Conservation (phyloP, 2,329 filamentous ascomycete genomes). For the Arthrocladium fulminans region DNA sequence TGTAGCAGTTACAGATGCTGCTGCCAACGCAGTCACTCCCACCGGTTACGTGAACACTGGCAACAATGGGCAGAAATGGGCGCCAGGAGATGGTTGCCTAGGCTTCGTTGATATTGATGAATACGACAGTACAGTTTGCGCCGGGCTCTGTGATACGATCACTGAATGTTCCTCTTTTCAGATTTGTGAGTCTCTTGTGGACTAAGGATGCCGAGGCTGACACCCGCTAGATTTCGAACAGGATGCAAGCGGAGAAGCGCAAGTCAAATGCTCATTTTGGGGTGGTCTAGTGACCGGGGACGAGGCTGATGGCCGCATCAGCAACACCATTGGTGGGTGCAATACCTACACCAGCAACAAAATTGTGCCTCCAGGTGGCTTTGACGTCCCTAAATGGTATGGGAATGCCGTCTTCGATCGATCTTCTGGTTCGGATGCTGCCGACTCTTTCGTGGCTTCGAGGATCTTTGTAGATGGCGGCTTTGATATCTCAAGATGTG, state of each 20-base stretch:
- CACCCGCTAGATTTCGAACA: conserved; percentile 15
- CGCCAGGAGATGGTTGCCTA: conserved; percentile 15
- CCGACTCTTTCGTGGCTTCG: conserved; percentile 12
- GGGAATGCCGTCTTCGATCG: conserved; percentile 12
- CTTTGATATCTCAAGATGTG: conserved; percentile 15
- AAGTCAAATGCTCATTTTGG: conserved; percentile 18
- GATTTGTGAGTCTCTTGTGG: conserved; percentile 8
- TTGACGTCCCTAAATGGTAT: conserved; percentile 13
- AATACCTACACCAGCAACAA: conserved; percentile 16
- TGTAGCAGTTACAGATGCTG: conserved; percentile 10
- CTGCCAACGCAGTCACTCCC: conserved; percentile 12
- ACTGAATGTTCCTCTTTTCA: conserved; percentile 17
- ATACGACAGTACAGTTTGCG: conserved; percentile 16
- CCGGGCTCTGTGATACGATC: conserved; percentile 14
- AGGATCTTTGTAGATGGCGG: conserved; percentile 12
- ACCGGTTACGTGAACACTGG: conserved; percentile 15
- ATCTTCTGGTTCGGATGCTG: conserved; percentile 8
- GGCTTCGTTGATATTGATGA: conserved; percentile 15
- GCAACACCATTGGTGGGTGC: conserved; percentile 14
- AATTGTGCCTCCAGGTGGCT: conserved; percentile 11
- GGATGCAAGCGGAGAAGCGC: conserved; percentile 1
- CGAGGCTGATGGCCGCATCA: conserved; percentile 7
- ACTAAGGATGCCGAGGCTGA: background rate
- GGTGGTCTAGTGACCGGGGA: conserved; percentile 10
- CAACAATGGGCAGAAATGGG: conserved; percentile 14